phyloP scores from a whole-genome alignment of 2,329 filamentous ascomycete genomes.

The Colletotrichum sublineola region DNA sequence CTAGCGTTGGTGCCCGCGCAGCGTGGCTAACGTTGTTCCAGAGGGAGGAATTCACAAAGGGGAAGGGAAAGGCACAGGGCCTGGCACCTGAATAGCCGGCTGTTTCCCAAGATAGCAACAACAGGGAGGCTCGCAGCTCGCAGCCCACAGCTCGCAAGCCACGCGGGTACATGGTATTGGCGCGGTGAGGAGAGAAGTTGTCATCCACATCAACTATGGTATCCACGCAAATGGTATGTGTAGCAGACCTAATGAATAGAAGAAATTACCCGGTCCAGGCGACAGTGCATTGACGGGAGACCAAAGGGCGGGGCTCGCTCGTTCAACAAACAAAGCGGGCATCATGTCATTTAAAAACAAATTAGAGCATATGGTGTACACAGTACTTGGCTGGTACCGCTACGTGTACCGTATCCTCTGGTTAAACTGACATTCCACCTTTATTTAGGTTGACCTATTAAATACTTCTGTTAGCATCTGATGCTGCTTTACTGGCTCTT shows the following conservation, averaged over 20 bases:
- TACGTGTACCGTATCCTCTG: too few relatives aligned
- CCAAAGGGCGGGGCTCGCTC: not conserved
- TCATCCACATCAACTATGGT: not conserved
- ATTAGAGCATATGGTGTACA: not conserved
- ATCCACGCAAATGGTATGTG: not conserved
- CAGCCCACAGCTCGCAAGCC: not conserved
- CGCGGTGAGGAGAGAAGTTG: not conserved
- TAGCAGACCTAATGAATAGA: not conserved
- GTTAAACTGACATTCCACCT: too few relatives aligned
- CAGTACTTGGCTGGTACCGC: not conserved
- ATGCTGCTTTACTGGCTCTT: too few relatives aligned
- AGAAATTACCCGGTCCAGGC: not conserved
- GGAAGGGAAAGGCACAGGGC: not conserved
- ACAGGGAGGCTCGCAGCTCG: not conserved
- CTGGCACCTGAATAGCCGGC: not conserved
- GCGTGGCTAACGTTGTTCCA: slow-evolving; percentile 20
- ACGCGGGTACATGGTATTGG: slow-evolving; percentile 11
- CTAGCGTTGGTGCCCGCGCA: slow-evolving; percentile 7
- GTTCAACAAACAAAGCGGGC: slow-evolving; percentile 6
- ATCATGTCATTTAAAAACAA: slow-evolving; percentile 5
- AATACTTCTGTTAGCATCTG: too few relatives aligned
- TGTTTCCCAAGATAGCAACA: slow-evolving; percentile 18
- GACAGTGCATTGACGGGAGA: not conserved
- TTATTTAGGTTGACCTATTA: too few relatives aligned
- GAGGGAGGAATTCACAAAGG: not conserved